phyloP scores from a whole-genome alignment of 495 filamentous ascomycete species.

The Neurospora sp. region DNA sequence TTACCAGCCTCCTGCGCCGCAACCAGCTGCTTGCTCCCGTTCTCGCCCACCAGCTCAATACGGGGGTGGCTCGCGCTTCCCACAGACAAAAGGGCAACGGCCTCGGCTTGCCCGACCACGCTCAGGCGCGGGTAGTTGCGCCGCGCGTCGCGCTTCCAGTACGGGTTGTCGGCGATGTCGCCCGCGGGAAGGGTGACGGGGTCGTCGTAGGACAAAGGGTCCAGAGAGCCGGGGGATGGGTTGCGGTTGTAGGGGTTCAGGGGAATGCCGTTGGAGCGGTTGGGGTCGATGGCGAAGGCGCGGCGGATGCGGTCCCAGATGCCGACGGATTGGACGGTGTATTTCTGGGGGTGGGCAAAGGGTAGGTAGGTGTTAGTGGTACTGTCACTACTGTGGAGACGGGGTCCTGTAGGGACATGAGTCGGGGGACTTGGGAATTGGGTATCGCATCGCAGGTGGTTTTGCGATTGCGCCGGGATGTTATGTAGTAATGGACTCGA shows the following conservation, averaged over 20 bases:
- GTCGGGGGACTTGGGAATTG: not conserved
- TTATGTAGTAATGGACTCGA: no score
- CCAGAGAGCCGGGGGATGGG: slow-evolving; percentile 70
- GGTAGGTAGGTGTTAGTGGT: no score
- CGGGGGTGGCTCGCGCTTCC: slow-evolving; percentile 74
- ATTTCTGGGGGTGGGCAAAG: slow-evolving; percentile 55
- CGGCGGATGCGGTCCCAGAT: slow-evolving; percentile 80
- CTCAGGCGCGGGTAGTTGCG: slow-evolving; percentile 77
- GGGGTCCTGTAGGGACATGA: not conserved
- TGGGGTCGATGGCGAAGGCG: slow-evolving; percentile 70
- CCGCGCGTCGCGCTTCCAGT: slow-evolving; percentile 91
- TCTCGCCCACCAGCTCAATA: slow-evolving; percentile 76
- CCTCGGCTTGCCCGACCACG: slow-evolving; percentile 73
- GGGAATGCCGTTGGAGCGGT: slow-evolving; percentile 83
- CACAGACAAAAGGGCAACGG: slow-evolving; percentile 51
- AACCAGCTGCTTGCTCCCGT: slow-evolving; percentile 68
- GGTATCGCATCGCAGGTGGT: no score
- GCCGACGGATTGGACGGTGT: slow-evolving; percentile 85
- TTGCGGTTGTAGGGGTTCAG: slow-evolving; percentile 88
- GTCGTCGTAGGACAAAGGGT: slow-evolving; percentile 73
- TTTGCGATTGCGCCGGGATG: no score
- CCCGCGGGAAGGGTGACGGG: slow-evolving; percentile 85
- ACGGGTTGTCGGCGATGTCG: slow-evolving; percentile 93
- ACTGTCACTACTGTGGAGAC: not conserved
- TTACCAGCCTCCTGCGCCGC: slow-evolving; percentile 70